Base-by-base conservation (phyloP, 73 alveolate genomes). In the Halteria grandinella region DNA sequence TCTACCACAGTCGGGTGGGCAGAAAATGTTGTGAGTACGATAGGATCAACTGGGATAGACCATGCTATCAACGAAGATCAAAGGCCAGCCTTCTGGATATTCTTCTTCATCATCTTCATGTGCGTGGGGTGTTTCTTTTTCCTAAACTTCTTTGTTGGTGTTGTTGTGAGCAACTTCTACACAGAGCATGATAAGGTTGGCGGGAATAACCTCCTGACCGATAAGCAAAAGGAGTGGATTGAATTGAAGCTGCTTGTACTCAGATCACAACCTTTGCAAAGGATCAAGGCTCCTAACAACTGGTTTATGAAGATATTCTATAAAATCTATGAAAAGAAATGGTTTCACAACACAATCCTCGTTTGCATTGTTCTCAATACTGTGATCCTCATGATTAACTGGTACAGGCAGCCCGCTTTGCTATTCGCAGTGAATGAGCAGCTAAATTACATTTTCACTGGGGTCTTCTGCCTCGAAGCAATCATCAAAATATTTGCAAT, bases 1-100 rank as follows among this genome's bases (percentile, higher is more conserved):
- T 11, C 79, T 6, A 76, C 86, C 28, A 76, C 86, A 23, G 87
- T 57, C 14, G 86, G 93, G 4, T 85, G 89, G 86, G 63, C 73
- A 39, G 45, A 53, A 23, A 32, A 50, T 7, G 63, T 85, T 85
- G 41, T 31, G 25, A 6, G 27, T 4, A 73, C 73, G 20, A 41
- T 69, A 14, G 77, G 52, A 3, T 33, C 81, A 0, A 50, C 75
- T 8, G 89, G 72, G 0, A 48, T 75, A 0, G 93, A 58, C n/a
- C 23, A 27, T 20, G 47, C n/a, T n/a, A n/a, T 47, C 31, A 76
- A 83, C 4, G 34, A 52, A 52, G 14, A 23, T 23, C 24, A 20
- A 3, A 53, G 8, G 8, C 8, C 4, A 4, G 6, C n/a, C 20
- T 6, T 20, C 8, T 53, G 4, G 4, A 15, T 15, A 3, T 1